These are phyloP conservation scores for Eutrema yunnanense DNA, from an alignment of 345 rosid species.

Conservation along the genomic window DNA sequence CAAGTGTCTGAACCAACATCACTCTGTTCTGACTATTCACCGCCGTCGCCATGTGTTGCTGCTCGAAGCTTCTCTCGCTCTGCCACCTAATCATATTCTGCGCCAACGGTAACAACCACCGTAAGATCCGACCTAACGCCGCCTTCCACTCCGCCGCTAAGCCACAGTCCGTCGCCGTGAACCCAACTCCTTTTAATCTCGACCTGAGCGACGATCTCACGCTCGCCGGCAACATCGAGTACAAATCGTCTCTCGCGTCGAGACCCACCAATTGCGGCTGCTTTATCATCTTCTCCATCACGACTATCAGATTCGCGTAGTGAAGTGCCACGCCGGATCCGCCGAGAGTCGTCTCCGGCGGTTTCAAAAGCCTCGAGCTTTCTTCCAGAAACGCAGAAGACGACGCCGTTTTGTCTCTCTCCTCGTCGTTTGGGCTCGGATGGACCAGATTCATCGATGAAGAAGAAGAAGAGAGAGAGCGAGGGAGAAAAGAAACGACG, in stretches of 20 bases:
- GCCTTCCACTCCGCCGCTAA: slow-evolving; percentile 85
- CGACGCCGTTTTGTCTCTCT: slow-evolving; percentile 11
- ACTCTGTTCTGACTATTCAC: slow-evolving; percentile 35
- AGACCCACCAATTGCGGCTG: slow-evolving; percentile 89
- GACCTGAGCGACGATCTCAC: slow-evolving; percentile 55
- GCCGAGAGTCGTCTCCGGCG: slow-evolving; percentile 68
- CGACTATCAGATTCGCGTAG: slow-evolving; percentile 76
- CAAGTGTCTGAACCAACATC: slow-evolving; percentile 72
- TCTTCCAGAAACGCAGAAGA: slow-evolving; percentile 50
- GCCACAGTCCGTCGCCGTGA: slow-evolving; percentile 60
- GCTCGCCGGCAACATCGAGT: slow-evolving; percentile 77
- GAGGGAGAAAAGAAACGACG: slow-evolving; percentile 44
- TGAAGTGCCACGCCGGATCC: slow-evolving; percentile 75
- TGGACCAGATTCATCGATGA: slow-evolving; percentile 65
- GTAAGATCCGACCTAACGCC: slow-evolving; percentile 67
- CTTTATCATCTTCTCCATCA: slow-evolving; percentile 90
- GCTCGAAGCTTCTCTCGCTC: slow-evolving; percentile 91
- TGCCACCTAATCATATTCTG: slow-evolving; percentile 99
- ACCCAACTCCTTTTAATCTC: slow-evolving; percentile 71
- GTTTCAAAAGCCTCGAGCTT: slow-evolving; percentile 55
- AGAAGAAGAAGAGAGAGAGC: slow-evolving; percentile 75
- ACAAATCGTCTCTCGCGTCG: slow-evolving; percentile 86
- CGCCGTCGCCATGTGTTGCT: slow-evolving; percentile 48
- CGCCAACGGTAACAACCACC: slow-evolving; percentile 86
- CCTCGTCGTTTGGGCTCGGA: slow-evolving; percentile 40